Base-by-base conservation (phyloP, 2,329 filamentous ascomycete genomes). In the Mollisia scopiformis region DNA sequence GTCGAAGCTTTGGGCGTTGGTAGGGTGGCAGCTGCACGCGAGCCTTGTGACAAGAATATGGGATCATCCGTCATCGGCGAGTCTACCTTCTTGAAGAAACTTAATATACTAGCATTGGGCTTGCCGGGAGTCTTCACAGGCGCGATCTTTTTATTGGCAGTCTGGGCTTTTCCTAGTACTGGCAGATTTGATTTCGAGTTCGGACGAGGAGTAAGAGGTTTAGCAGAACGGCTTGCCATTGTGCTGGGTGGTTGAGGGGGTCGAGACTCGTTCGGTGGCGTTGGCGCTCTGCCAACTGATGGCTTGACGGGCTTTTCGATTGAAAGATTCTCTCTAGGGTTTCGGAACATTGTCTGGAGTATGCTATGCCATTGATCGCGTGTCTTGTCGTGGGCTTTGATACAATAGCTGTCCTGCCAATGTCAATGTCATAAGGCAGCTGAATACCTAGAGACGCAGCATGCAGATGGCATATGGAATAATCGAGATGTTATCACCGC, bases 81-180 rank as follows among this genome's bases (percentile, higher is more conserved):
- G 13, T 84, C 82, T 0, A 84, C 80, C 71, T 91, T 92, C 70
- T 90, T 87, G 72, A 93, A 93, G 74, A 92, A 93, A 64, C 76
- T 91, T 14, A 92, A 76, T 31, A 92, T 92, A 64, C 87, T 92
- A 6, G 81, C 79, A 68, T 91, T 91, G 0, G 78, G 77, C 57
- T 71, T 74, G 5, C 52, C 62, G 8, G 65, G 61, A 13, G 65
- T 58, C 46, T 69, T 73, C 16, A 57, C 47, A 55, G 55, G 50
- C 23, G 46, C 52, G 10, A 61, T 31, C n/a, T 56, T 55, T 31
- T 73, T 74, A 47, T 68, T 71, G 3, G 58, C 33, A 25, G 50
- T 61, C 47, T 63, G 66, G 25, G 55, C 21, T 21, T 63, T 27
- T 49, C 39, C 33, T 54, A 31, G 21, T 4, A 31, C n/a, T 25